Evolutionary conservation across 176 grass and related monocot genomes (phyloP).

Genomic region (Aegilops speltoides): DNA sequence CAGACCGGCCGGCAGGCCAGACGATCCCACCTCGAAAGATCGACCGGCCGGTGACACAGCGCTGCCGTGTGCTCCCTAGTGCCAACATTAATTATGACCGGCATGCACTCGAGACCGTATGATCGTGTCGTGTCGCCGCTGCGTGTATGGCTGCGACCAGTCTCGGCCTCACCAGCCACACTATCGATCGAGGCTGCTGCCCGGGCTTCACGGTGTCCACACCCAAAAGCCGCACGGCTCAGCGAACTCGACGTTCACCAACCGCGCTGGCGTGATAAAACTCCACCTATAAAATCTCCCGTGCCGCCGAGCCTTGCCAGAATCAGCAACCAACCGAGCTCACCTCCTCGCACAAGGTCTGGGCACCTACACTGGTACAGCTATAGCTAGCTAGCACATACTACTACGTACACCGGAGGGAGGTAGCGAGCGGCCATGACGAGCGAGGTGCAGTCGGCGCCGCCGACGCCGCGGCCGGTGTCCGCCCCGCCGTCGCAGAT

Average conservation of each 20-base stretch:
- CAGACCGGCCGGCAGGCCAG: too few species aligned
- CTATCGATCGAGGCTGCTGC: neutral
- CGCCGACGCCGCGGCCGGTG: conserved; percentile 55
- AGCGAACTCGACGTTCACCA: conserved; percentile 22
- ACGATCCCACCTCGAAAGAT: too few species aligned
- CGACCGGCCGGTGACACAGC: too few species aligned
- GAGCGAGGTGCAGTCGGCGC: conserved; percentile 58
- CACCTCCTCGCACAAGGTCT: too few species aligned
- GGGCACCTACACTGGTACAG: neutral
- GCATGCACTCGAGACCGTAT: neutral
- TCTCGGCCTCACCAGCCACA: too few species aligned
- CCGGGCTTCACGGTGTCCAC: neutral
- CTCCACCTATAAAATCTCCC: conserved; percentile 42
- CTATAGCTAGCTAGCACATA: neutral
- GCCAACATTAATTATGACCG: neutral
- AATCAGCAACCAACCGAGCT: neutral
- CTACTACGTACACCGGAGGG: neutral
- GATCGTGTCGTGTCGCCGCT: neutral
- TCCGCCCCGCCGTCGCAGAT: conserved; percentile 67
- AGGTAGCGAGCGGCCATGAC: conserved; percentile 27
- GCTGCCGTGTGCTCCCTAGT: neutral
- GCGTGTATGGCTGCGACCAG: neutral
- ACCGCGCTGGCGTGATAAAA: conserved; percentile 7
- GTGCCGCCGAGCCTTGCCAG: neutral
- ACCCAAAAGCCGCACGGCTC: conserved; percentile 15